Evolutionary conservation across 352 stramenopile species (phyloP), one percentile per base, ranked within the genome.

Genomic region (Pythium coloratum): DNA sequence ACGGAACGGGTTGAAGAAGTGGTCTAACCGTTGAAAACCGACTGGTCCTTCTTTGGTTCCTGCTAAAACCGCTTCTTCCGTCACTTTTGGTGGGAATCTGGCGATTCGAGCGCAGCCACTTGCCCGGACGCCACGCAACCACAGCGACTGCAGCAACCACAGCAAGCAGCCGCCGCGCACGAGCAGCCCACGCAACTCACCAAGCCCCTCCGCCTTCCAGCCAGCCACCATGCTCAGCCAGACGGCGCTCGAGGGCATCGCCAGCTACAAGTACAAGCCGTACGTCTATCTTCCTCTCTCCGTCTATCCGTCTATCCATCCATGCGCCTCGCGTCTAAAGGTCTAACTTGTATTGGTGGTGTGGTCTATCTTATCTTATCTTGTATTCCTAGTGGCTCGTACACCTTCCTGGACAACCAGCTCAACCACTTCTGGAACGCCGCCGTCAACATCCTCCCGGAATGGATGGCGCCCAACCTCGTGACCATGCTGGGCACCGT

Each of bases 391-490:
- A 95, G 88, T 7, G 90, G 90, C 36, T 77, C 81, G 62, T 96
- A 96, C 77, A 97, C 90, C 55, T 80, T 88, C 59, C 71, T 97
- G 32, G 90, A 97, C 79, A 93, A 90, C 73, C 68, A 92, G 50
- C 76, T 96, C 12, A 97, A 94, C 62, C 76, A 89, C 66, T 96
- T 88, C 65, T 97, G 90, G 90, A 92, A 82, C 62, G 90, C 84
- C 68, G 84, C 83, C 3, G 90, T 95, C 40, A 74, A 90, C 63
- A 80, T 88, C 55, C 74, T 97, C 50, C 90, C 89, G 28, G 78
- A 88, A 20, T 97, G 88, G 90, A 94, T 96, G 86, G 90, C 90
- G 54, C 90, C 89, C 42, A 97, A 97, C 75, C 84, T 97, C 50
- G 89, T 97, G 55, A 97, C 90, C 42, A 92, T 97, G 78, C 76